Percentiles rank a stretch among this genome's conserved stretches.
Evolutionary conservation across 352 stramenopile genomes (phyloP).

Genomic region (Nothophytophthora sp.): DNA sequence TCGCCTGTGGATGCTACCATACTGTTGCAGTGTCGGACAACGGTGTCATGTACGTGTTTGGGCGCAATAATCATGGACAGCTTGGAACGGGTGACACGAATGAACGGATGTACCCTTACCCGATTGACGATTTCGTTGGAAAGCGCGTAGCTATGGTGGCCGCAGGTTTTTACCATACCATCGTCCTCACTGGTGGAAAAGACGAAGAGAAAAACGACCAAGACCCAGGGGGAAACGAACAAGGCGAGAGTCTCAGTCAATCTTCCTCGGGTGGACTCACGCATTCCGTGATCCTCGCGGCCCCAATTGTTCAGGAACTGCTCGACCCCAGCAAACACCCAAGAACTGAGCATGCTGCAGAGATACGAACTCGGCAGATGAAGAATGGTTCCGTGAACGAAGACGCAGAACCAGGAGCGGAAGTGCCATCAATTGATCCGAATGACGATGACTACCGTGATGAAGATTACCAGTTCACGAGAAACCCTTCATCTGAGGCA

Average conservation of each 20-base stretch:
- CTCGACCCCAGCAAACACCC: slow-evolving; percentile 8
- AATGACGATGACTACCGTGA: slow-evolving; percentile 43
- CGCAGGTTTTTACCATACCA: slow-evolving; percentile 93
- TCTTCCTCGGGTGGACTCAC: slow-evolving; percentile 8
- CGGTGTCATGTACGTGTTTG: slow-evolving; percentile 93
- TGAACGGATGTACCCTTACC: slow-evolving; percentile 84
- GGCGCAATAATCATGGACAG: slow-evolving; percentile 94
- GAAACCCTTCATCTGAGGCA: not conserved
- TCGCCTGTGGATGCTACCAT: slow-evolving; percentile 93
- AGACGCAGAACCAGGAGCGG: not conserved
- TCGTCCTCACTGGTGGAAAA: slow-evolving; percentile 85
- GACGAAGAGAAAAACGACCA: slow-evolving; percentile 53
- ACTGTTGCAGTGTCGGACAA: slow-evolving; percentile 87
- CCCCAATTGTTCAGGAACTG: slow-evolving; percentile 10
- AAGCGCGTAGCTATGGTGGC: slow-evolving; percentile 89
- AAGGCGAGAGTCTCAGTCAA: slow-evolving; percentile 7
- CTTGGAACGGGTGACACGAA: slow-evolving; percentile 90
- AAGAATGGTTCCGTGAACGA: not conserved
- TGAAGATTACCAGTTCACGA: slow-evolving; percentile 32
- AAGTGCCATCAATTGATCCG: slow-evolving; percentile 28
- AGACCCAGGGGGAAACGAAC: slow-evolving; percentile 6
- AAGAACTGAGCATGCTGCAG: not conserved
- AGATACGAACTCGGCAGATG: not conserved
- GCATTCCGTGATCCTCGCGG: slow-evolving; percentile 14
- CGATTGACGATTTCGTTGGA: slow-evolving; percentile 90